Conservation (phyloP, 1,284 basidiomycete species). For the Phaffia rhodozyma region DNA sequence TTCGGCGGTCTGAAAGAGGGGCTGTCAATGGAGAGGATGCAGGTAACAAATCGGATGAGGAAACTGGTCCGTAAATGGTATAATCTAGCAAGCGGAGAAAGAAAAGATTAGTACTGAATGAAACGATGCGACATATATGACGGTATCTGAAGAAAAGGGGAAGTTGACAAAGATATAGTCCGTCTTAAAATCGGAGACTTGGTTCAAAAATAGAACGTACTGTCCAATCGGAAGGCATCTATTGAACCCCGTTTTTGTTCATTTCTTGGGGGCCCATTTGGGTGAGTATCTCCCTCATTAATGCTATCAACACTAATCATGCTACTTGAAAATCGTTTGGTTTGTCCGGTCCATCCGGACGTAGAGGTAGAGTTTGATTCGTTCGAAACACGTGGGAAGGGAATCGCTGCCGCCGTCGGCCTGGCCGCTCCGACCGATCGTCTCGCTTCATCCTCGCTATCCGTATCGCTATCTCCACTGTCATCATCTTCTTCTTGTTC, state of each 20-base stretch:
- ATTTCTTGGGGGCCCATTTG: neutral
- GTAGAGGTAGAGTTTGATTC: neutral
- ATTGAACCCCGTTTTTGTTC: neutral
- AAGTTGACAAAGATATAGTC: neutral
- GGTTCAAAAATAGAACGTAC: neutral
- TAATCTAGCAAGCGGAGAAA: neutral
- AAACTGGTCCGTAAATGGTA: neutral
- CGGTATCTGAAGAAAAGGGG: neutral
- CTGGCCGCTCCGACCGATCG: neutral
- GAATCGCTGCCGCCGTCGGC: neutral
- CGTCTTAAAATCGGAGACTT: neutral
- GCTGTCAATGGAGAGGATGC: neutral
- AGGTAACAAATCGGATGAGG: neutral
- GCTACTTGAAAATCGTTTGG: neutral
- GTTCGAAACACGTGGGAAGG: neutral
- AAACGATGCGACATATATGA: neutral
- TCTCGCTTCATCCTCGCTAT: neutral
- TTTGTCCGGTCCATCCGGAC: neutral
- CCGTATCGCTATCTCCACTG: slow-evolving; percentile 1
- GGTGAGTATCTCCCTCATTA: slow-evolving; percentile 5
- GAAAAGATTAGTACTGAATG: neutral
- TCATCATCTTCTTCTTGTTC: slow-evolving; percentile 8
- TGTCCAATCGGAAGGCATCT: neutral
- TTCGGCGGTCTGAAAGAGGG: slow-evolving; percentile 20
- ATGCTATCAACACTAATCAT: slow-evolving; percentile 12